Evolutionary conservation across 148 eudicot species (phyloP), one percentile per base, ranked within the genome.

Genomic region (Chenopodium quinoa): DNA sequence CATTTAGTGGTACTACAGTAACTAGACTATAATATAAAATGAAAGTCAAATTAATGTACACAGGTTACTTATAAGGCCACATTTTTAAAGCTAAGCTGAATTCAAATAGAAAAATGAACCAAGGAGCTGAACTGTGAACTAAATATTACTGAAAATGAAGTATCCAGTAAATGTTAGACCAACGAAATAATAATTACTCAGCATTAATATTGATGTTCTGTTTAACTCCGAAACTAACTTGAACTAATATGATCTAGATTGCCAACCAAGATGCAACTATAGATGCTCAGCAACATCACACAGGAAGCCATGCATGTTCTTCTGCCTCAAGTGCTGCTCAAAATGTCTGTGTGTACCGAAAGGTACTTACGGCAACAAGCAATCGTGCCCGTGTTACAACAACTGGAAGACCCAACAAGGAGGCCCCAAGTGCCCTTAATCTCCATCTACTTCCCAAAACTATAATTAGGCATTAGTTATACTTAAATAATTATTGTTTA

Each of bases 241-340:
- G 32, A 13, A 23, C 25, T 65, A 10, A 9, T 23, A 65, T 67
- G 71, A 67, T 9, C 14, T 50, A 71, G 74, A 71, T 4, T 71
- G 74, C 50, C n/a, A 25, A 20, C 50, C 74, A 37, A 37, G 50
- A 20, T 71, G 74, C 74, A 71, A 37, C 48, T 17, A 71, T 17
- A 9, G 74, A 34, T 71, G 74, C 50, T 71, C 74, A 40, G 74
- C 74, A 19, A 71, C 74, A 71, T 71, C 74, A 19, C 74, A 71
- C 74, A 71, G 40, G 74, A 71, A 71, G 74, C 74, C 74, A 40
- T 71, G 74, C 74, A 71, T 71, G 74, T 71, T 71, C 50, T 71
- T 71, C 50, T 71, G 74, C 50, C 48, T 16, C 4, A 71, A 71
- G 8, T 71, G 74, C 50, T 71, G 74, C 74, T 37, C 74, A 9